Percentiles rank a stretch among this genome's conserved stretches.
These are phyloP conservation scores for Fonsecaea erecta DNA, from an alignment of 2,329 filamentous ascomycete genomes.

Conservation along the genomic window DNA sequence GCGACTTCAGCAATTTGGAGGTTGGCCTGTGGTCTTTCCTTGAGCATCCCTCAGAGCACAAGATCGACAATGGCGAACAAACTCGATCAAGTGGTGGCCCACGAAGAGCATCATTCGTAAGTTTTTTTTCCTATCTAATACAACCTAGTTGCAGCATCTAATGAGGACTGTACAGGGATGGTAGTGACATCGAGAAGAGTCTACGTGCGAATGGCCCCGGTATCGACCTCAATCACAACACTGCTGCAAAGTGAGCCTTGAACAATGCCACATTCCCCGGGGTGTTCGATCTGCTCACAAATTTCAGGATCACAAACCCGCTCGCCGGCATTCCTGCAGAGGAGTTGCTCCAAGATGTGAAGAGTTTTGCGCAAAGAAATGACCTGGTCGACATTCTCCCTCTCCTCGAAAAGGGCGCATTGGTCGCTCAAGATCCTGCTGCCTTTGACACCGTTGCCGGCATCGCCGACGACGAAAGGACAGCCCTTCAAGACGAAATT, in stretches of 20 bases:
- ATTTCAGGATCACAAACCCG: slow-evolving; percentile 52
- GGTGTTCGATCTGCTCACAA: neutral
- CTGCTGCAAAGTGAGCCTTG: slow-evolving; percentile 22
- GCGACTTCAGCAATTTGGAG: too few species aligned
- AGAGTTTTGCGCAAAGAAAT: slow-evolving; percentile 49
- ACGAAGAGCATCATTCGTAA: too few species aligned
- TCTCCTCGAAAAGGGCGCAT: slow-evolving; percentile 54
- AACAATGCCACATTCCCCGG: too few species aligned
- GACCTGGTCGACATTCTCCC: slow-evolving; percentile 48
- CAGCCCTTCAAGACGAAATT: slow-evolving; percentile 51
- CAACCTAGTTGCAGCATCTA: too few species aligned
- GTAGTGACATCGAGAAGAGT: slow-evolving; percentile 22
- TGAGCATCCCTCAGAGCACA: too few species aligned
- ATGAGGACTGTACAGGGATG: too few species aligned
- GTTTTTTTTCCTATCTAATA: too few species aligned
- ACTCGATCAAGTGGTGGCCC: too few species aligned
- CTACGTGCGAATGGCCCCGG: slow-evolving; percentile 17
- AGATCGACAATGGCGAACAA: too few species aligned
- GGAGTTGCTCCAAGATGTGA: slow-evolving; percentile 49
- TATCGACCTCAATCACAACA: slow-evolving; percentile 19
- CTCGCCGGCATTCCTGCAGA: slow-evolving; percentile 47
- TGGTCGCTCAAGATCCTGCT: slow-evolving; percentile 55
- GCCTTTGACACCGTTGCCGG: slow-evolving; percentile 51
- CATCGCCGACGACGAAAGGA: slow-evolving; percentile 49
- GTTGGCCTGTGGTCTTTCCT: too few species aligned